Conservation (phyloP, 345 rosid genomes). For the Fremontodendron californicum region DNA sequence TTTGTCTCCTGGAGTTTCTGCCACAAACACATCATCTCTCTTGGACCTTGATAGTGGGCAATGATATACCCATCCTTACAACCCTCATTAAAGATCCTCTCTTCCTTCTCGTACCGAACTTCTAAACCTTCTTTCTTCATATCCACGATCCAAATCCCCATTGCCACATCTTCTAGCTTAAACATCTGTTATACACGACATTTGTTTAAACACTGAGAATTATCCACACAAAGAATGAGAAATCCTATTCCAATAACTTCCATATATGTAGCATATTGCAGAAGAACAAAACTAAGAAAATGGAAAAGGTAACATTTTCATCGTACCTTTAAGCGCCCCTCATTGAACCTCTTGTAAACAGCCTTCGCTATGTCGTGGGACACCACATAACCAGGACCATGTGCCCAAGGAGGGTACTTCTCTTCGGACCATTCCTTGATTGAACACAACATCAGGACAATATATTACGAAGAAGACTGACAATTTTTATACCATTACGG, state of each 20-base stretch:
- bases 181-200: slow-evolving; percentile 61
- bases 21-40: slow-evolving; percentile 93
- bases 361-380: slow-evolving; percentile 72
- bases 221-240: not conserved
- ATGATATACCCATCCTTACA: slow-evolving; percentile 80
- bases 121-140: slow-evolving; percentile 60
- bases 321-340: slow-evolving; percentile 67
- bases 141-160: slow-evolving; percentile 89
- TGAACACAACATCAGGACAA: not conserved
- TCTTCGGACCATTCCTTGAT: slow-evolving; percentile 82
- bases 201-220: not conserved
- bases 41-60: slow-evolving; percentile 89
- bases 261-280: not conserved
- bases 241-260: not conserved
- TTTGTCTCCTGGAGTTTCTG: slow-evolving; percentile 74
- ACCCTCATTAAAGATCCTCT: slow-evolving; percentile 60
- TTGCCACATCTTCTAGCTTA: slow-evolving; percentile 93
- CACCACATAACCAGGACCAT: slow-evolving; percentile 92
- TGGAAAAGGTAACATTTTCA: too few species aligned
- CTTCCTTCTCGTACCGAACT: slow-evolving; percentile 64
- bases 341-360: slow-evolving; percentile 50
- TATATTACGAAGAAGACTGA: not conserved
- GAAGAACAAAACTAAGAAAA: not conserved
- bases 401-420: slow-evolving; percentile 88
- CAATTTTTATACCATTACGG: not conserved